Base-by-base conservation (phyloP, 2,329 filamentous ascomycete species). In the Xylariaceae sp. region DNA sequence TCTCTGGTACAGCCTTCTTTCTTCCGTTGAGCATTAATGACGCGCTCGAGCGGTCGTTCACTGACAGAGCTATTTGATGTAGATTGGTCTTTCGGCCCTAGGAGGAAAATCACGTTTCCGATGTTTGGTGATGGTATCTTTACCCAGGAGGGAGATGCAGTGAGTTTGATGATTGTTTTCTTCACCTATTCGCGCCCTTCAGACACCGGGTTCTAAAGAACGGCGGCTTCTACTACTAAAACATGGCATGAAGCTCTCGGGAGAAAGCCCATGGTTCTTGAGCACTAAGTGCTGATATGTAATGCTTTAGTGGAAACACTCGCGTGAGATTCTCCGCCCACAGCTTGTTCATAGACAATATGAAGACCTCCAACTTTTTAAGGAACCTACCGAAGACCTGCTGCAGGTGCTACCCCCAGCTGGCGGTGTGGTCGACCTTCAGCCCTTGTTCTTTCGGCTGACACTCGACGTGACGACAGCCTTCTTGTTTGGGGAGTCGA, bases 121-220 rank as follows among this genome's bases (percentile, higher is more conserved):
- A 56, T 72, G 43, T 61, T 73, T 7, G 72, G 72, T 0, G 64
- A 70, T 40, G 70, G 72, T 20, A 70, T 74, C 52, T 73, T 74
- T 54, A 69, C 71, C 2, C 66, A 70, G 24, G 65, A 70, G 13
- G 69, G 69, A 7, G 58, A 64, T 15, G 61, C 61, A 21, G 55
- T 58, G 33, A 45, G 55, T 56, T 26, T 1, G 9, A 2, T 20
- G 1, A 7, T 42, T 40, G n/a, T 13, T 37, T 7, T 7, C 8
- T n/a, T 33, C n/a, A n/a, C n/a, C n/a, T n/a, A n/a, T n/a, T n/a
- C n/a, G n/a, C n/a, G n/a, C n/a, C n/a, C n/a, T n/a, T n/a, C n/a
- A n/a, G n/a, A n/a, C n/a, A n/a, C n/a, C n/a, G n/a, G n/a, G n/a
- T n/a, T n/a, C n/a, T n/a, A n/a, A n/a, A n/a, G n/a, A n/a, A n/a